Percentiles rank a stretch among this genome's conserved stretches.
Conservation (phyloP, 169 alveolate species). For the Cryptosporidium canis region DNA sequence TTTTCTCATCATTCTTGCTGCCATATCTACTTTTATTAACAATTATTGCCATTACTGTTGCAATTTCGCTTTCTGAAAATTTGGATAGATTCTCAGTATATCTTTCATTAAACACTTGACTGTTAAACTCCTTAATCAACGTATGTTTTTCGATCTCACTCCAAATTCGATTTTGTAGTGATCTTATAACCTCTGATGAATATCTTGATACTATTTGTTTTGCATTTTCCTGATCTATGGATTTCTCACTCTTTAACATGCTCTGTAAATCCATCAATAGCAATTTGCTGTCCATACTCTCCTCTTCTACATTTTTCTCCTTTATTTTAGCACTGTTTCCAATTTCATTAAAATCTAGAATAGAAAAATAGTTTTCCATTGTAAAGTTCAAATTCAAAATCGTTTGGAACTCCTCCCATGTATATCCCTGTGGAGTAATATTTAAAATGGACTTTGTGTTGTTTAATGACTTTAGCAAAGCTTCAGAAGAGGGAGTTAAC, state of each 20-base stretch:
- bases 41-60: constrained; percentile 39
- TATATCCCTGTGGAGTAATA: constrained; percentile 59
- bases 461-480: constrained; percentile 28
- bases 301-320: neutral
- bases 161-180: constrained; percentile 44
- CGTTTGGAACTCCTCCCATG: constrained; percentile 68
- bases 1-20: constrained; percentile 24
- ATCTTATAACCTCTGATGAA: neutral
- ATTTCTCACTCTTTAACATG: neutral
- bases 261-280: neutral
- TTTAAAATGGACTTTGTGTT: constrained; percentile 37
- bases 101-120: neutral
- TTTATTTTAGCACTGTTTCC: neutral
- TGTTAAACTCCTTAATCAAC: constrained; percentile 2
- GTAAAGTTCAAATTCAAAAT: constrained; percentile 29
- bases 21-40: constrained; percentile 73
- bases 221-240: neutral
- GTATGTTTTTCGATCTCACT: constrained; percentile 27
- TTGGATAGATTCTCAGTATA: neutral
- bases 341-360: constrained; percentile 22
- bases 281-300: neutral
- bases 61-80: constrained; percentile 34
- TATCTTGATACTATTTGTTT: neutral
- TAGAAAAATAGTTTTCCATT: constrained; percentile 35
- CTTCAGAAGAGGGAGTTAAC: constrained; percentile 19